Evolutionary conservation across 306 rosid genomes (phyloP), one percentile per base, ranked within the genome.

Genomic region (Castanea mollissima): DNA sequence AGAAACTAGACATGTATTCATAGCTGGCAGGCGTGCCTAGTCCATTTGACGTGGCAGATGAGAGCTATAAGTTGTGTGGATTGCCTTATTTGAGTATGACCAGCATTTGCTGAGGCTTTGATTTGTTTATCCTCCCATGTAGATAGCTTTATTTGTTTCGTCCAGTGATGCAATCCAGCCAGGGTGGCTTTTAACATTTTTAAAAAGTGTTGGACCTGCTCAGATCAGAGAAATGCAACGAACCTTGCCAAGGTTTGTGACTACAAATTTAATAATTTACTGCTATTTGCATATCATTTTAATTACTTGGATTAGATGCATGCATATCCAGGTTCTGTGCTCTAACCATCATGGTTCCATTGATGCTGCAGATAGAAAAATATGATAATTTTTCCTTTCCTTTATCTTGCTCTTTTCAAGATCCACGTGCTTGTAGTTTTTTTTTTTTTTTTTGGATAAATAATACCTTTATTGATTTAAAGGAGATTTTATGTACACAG

Each of bases 221-320:
- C 87, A 76, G 69, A 90, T 91, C 64, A 86, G 83, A 68, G 87
- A 91, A 85, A 78, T 88, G 93, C 94, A 83, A 79, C 88, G 81
- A 89, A 90, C 91, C 89, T 95, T 64, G 92, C 88, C 74, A 86
- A 91, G 99, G 99, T 95, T 58, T 58, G 91, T 88, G 75, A 65
- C 79, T 75, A 13, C 58, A 57, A 67, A 46, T 75, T 2, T 14
- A 20, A 55, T 31, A 25, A 67, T 80, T 65, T 70, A 6, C 29
- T 34, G 68, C 23, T 55, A 25, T 20, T 14, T 32, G 9, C 34
- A 27, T 41, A 13, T 69, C 8, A 64, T 20, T 1, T 31, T 20
- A 38, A n/a, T 20, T 13, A 12, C 3, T 2, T 44, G 65, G 14
- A 29, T 54, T 63, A 49, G 85, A 21, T 21, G 20, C 31, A 71